Base-by-base conservation (phyloP, 345 rosid species). In the Linum usitatissimum region DNA sequence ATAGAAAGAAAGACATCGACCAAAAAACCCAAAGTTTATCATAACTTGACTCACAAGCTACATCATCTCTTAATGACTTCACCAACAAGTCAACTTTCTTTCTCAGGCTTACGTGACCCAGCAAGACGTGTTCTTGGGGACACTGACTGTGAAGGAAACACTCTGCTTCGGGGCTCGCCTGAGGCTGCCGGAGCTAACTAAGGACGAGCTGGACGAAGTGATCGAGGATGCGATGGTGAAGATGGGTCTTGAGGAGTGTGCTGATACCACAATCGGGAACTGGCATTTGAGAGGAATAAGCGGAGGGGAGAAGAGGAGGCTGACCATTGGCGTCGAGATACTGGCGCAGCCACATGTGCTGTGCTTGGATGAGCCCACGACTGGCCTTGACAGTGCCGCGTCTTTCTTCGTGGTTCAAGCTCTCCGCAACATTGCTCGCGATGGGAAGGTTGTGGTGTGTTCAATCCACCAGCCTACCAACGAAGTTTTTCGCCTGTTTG, bases 221-320 rank as follows among this genome's bases (percentile, higher is more conserved):
- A 40, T 34, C 36, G 49, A 36, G 12, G 48, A 9, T 15, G 34
- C 63, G 15, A 31, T 60, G 45, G 18, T 36, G 49, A 40, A 60
- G 38, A 60, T 60, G 63, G 63, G 63, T n/a, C 63, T 60, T 2
- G 45, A 34, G 13, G 63, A 60, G 15, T 60, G 63, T 10, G 63
- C 63, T 2, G 49, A 60, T 18, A 38, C 18, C 18, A 6, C 38
- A 13, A 60, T 60, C 8, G 63, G 63, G 48, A 60, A 60, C 63
- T 60, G 63, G 63, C 63, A 60, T 36, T 18, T 36, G 21, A 34
- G 63, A 60, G 63, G 63, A 4, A 60, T 60, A 30, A 60, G 63
- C 19, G 48, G 63, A 8, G 63, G 63, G 48, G 63, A 60, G 63
- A 60, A 18, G 48, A 34, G 38, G 23, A 60, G 63, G 23, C 48